A percentile compares a stretch with the other conserved stretches of the same genome.
These are phyloP conservation scores for Blastobotrys chiropterorum DNA, from an alignment of 805 yeast species.

Conservation along the genomic window DNA sequence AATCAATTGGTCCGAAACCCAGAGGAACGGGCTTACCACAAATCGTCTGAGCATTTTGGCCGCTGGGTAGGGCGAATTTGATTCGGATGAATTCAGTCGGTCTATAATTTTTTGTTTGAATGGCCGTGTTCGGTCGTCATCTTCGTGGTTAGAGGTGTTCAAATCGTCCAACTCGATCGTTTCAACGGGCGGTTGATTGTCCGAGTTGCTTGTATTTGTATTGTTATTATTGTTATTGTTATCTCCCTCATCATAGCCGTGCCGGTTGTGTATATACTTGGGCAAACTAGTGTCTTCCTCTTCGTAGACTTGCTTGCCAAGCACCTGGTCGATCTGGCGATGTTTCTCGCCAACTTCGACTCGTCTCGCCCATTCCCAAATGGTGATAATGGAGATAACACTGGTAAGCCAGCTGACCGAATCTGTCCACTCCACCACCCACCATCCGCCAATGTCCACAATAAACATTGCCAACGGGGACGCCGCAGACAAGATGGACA, in stretches of 20 bases:
- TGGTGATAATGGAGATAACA: constrained; percentile 62
- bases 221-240: neutral
- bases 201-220: neutral
- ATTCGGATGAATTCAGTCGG: neutral
- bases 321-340: constrained; percentile 61
- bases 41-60: neutral
- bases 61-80: neutral
- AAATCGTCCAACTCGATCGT: neutral
- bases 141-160: neutral
- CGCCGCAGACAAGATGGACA: constrained; percentile 50
- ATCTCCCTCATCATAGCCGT: neutral
- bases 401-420: constrained; percentile 68
- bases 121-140: neutral
- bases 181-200: neutral
- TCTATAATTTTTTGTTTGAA: neutral
- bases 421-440: constrained; percentile 71
- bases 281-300: constrained; percentile 38
- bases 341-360: constrained; percentile 50
- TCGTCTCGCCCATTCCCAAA: constrained; percentile 83
- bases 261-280: neutral
- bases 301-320: constrained; percentile 71
- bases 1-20: constrained; percentile 6
- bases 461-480: constrained; percentile 65
- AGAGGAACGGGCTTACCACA: constrained; percentile 4
- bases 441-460: constrained; percentile 68